Conservation (phyloP, 2,329 filamentous ascomycete genomes). For the Colletotrichum orchidophilum region DNA sequence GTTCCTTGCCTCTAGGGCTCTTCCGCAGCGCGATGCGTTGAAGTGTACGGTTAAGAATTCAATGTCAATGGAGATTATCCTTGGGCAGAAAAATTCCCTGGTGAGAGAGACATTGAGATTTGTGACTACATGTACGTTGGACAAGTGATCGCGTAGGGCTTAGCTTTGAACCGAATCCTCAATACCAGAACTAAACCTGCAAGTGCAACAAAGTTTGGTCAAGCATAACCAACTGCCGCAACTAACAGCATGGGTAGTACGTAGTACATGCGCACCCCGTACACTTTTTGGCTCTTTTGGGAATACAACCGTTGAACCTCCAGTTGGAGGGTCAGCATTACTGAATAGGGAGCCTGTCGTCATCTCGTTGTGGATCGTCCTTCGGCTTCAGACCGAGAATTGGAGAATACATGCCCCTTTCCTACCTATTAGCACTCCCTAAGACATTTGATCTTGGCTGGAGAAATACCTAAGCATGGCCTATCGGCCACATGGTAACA, state of each 20-base stretch:
- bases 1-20: neutral
- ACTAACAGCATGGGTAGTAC: neutral
- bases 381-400: conserved; percentile 6
- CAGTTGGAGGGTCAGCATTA: neutral
- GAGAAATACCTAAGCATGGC: no score
- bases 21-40: neutral
- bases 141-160: neutral
- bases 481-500: no score
- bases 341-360: neutral
- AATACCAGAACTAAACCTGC: neutral
- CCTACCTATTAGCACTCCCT: neutral
- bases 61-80: neutral
- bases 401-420: neutral
- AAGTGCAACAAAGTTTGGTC: neutral
- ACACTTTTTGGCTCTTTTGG: neutral
- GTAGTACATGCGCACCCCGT: neutral
- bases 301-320: neutral
- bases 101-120: neutral
- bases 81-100: neutral
- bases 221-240: neutral
- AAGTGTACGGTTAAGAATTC: neutral
- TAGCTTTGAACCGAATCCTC: neutral
- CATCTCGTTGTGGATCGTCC: neutral
- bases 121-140: neutral
- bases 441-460: neutral